Percentiles rank a stretch among this genome's conserved stretches.
Evolutionary conservation across 106 monocot genomes (phyloP).

Genomic region (Posidonia australis): DNA sequence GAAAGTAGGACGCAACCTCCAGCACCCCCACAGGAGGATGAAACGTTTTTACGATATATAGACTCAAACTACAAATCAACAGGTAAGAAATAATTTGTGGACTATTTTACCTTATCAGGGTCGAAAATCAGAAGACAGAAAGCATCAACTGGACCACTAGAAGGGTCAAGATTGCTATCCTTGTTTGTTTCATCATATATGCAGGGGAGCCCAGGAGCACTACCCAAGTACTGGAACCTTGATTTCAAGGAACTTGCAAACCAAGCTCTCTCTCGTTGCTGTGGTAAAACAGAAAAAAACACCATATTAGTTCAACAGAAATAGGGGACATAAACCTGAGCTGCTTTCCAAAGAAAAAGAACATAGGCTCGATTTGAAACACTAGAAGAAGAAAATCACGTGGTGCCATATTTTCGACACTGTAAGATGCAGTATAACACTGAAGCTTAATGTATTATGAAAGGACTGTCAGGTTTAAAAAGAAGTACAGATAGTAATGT

Average conservation of each 20-base stretch:
- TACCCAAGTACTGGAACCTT: conserved; percentile 69
- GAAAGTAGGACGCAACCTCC: no score
- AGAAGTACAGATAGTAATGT: no score
- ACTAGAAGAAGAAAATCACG: no score
- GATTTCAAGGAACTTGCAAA: conserved; percentile 70
- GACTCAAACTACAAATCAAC: not conserved
- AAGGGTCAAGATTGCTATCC: conserved; percentile 48
- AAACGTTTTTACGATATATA: no score
- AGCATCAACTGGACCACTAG: conserved; percentile 58
- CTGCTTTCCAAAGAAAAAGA: no score
- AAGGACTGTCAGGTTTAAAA: no score
- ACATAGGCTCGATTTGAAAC: no score
- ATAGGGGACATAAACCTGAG: not conserved
- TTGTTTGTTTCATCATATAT: conserved; percentile 23
- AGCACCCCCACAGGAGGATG: no score
- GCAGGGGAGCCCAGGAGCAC: conserved; percentile 59
- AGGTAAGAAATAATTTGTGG: not conserved
- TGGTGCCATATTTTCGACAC: no score
- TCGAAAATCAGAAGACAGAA: conserved; percentile 81
- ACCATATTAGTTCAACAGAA: not conserved
- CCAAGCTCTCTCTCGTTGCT: conserved; percentile 91
- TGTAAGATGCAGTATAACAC: no score
- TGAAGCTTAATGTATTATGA: no score
- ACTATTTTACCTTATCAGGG: conserved; percentile 58
- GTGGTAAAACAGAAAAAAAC: not conserved